phyloP scores from a whole-genome alignment of 371 early-diverging fungal species.

The Spraguea lophii region DNA sequence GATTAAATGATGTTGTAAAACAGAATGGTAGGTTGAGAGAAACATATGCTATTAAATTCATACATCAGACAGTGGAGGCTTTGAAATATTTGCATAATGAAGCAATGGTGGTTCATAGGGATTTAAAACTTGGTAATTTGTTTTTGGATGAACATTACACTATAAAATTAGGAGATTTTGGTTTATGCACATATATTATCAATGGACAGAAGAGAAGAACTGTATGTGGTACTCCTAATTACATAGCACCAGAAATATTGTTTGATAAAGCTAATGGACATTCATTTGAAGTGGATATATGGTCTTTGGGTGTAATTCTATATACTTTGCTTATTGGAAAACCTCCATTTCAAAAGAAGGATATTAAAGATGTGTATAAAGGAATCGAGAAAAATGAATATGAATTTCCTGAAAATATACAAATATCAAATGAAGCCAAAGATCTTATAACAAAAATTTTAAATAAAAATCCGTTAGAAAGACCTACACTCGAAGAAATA shows the following conservation, averaged over 20 bases:
- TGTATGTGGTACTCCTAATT: conserved; percentile 90
- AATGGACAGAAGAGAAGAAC: conserved; percentile 50
- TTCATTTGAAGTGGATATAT: conserved; percentile 81
- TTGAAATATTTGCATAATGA: conserved; percentile 63
- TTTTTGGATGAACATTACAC: conserved; percentile 61
- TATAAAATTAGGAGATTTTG: conserved; percentile 87
- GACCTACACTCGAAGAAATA: conserved; percentile 49
- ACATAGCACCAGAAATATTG: conserved; percentile 87
- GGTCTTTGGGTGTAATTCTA: conserved; percentile 85
- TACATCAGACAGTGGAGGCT: conserved; percentile 60
- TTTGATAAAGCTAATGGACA: conserved; percentile 62
- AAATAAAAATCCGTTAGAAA: conserved; percentile 53
- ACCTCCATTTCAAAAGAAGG: conserved; percentile 77
- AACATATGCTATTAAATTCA: conserved; percentile 62
- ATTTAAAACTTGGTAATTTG: conserved; percentile 82
- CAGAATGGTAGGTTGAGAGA: conserved; percentile 59
- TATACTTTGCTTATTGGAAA: conserved; percentile 70
- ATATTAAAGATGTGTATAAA: conserved; percentile 57
- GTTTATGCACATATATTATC: conserved; percentile 55
- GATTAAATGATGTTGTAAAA: conserved; percentile 58
- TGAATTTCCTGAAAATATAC: conserved; percentile 54
- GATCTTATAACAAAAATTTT: conserved; percentile 58
- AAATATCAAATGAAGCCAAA: conserved; percentile 54
- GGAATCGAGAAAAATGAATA: conserved; percentile 58
- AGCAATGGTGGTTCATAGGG: conserved; percentile 65